Evolutionary conservation across 2,329 filamentous ascomycete species (phyloP).

Genomic region (Cytospora chrysosperma): DNA sequence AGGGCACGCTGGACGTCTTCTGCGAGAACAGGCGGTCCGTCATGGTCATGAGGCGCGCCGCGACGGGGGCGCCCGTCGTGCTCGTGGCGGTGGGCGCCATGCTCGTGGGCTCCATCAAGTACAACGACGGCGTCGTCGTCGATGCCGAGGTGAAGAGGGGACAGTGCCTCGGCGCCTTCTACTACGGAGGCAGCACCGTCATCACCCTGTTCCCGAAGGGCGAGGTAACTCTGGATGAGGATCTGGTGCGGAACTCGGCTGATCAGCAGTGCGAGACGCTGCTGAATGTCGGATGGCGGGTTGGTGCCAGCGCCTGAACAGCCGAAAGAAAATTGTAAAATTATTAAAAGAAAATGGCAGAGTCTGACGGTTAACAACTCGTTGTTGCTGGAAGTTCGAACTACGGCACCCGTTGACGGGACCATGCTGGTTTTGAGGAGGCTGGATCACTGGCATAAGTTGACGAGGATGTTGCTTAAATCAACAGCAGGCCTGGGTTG

Average conservation of each 20-base stretch:
- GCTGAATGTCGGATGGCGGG: constrained; percentile 39
- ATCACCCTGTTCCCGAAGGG: constrained; percentile 38
- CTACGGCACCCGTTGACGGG: background rate
- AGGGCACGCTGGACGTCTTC: constrained; percentile 41
- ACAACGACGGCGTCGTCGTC: constrained; percentile 35
- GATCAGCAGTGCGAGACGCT: constrained; percentile 39
- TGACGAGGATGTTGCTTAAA: too few relatives aligned
- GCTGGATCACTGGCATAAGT: background rate
- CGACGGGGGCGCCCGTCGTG: constrained; percentile 33
- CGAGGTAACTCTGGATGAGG: constrained; percentile 38
- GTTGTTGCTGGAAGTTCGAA: background rate
- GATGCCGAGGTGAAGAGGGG: constrained; percentile 37
- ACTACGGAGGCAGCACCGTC: constrained; percentile 43
- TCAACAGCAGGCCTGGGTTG: too few relatives aligned
- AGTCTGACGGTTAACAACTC: too few relatives aligned
- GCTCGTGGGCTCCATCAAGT: constrained; percentile 43
- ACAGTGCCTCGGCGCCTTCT: constrained; percentile 41
- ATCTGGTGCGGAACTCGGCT: constrained; percentile 39
- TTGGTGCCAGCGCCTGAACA: constrained; percentile 17
- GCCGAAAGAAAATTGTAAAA: too few relatives aligned
- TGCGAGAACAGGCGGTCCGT: constrained; percentile 42
- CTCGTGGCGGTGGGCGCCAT: constrained; percentile 44
- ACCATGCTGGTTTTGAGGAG: background rate
- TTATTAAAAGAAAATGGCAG: too few relatives aligned
- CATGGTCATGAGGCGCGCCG: constrained; percentile 36